Evolutionary conservation across 345 rosid genomes (phyloP).

Genomic region (Rhizophora apiculata): DNA sequence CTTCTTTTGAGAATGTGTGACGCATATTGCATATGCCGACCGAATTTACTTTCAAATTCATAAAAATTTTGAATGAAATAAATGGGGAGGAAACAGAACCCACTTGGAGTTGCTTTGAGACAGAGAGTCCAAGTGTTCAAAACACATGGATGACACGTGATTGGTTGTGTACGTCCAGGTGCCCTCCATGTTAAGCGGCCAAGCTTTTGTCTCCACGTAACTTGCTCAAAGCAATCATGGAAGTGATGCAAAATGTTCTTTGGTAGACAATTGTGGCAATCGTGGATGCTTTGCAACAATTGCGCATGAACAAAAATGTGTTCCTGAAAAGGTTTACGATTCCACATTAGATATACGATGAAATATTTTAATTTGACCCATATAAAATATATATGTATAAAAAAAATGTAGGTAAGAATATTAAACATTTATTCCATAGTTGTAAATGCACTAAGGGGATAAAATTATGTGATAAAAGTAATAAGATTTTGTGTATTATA

Average conservation of each 20-base stretch:
- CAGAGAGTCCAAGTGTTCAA: conserved; percentile 22
- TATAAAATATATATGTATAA: too few species aligned
- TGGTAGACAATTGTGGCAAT: conserved; percentile 5
- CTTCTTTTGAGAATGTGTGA: not conserved
- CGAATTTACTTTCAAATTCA: not conserved
- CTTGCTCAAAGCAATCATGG: not conserved
- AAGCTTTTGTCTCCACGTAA: conserved; percentile 10
- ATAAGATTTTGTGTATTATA: too few species aligned
- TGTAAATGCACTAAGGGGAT: too few species aligned
- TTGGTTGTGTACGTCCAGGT: conserved; percentile 19
- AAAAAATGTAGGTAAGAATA: too few species aligned
- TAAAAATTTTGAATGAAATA: not conserved
- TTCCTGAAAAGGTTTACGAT: too few species aligned
- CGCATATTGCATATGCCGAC: not conserved
- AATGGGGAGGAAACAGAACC: conserved; percentile 1
- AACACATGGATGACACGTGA: conserved; percentile 32
- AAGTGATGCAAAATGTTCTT: not conserved
- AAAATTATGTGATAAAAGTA: too few species aligned
- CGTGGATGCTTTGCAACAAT: not conserved
- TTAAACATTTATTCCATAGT: too few species aligned
- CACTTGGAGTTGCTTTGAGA: conserved; percentile 17
- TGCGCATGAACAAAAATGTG: too few species aligned
- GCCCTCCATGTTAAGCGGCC: conserved; percentile 25
- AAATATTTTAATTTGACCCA: too few species aligned
- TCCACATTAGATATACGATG: too few species aligned